Base-by-base conservation (phyloP, 306 rosid species). In the Echinosophora koreensis region DNA sequence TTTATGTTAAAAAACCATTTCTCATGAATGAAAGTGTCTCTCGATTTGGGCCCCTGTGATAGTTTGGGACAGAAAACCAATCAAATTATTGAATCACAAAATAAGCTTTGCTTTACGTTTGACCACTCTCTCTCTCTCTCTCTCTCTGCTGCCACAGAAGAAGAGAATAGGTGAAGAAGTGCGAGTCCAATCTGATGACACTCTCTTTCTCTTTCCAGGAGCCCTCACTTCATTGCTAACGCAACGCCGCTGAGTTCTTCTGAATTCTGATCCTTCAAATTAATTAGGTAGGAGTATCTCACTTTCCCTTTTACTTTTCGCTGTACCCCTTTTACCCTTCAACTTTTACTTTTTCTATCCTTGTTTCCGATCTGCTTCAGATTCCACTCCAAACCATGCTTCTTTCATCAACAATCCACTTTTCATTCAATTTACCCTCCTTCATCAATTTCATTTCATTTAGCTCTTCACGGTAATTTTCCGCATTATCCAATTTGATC, bases 361-460 rank as follows among this genome's bases (percentile, higher is more conserved):
- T 74, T 61, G 32, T 80, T 76, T 55, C 72, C 74, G 94, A 94
- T 92, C 97, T 88, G 87, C 83, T 76, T 81, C 80, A 81, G 83
- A 66, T 89, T 85, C 75, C 60, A n/a, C 80, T 37, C 56, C 16
- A 74, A 56, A 42, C 84, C 71, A 8, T 51, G 70, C 37, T 82
- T 85, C 17, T 73, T 72, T 78, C 61, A 27, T 81, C 76, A 77
- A 88, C 22, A 90, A 90, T 94, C 97, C 81, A 59, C 66, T 35
- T 76, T 89, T 85, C 80, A 13, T 81, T 78, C 82, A 81, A 59
- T 79, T 84, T 57, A 46, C 41, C 37, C 54, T 32, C 37, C 54
- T 32, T 50, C 60, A 80, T 81, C 83, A 49, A 58, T 73, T 81
- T 73, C 73, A 41, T 83, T 32, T 22, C 22, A 22, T 22, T 22